Conservation (phyloP, 2,329 filamentous ascomycete species). For the Botrytis medusae region DNA sequence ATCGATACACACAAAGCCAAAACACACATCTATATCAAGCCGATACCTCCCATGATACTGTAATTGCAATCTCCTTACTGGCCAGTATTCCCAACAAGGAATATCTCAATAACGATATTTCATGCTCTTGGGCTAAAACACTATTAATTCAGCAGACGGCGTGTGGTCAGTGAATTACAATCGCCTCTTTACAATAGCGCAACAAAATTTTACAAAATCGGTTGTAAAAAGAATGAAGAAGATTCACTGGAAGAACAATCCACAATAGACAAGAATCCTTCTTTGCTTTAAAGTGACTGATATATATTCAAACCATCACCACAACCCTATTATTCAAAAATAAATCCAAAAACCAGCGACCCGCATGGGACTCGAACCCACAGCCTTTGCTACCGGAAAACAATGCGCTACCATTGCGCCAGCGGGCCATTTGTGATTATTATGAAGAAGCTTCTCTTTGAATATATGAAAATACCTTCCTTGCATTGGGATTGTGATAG, state of each 20-base stretch:
- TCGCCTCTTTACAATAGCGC: background rate
- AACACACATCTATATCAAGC: background rate
- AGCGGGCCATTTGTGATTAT: background rate
- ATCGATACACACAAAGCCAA: background rate
- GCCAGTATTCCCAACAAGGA: background rate
- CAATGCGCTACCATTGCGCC: slow-evolving; percentile 1
- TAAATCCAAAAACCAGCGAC: background rate
- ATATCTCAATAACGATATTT: background rate
- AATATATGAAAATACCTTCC: background rate
- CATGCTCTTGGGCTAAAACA: background rate
- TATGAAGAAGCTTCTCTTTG: accelerated
- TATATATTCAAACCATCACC: background rate
- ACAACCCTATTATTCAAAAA: background rate
- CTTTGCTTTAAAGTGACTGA: background rate
- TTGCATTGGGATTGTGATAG: background rate
- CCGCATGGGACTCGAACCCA: background rate
- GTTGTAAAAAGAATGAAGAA: background rate
- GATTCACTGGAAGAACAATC: background rate
- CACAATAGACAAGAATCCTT: background rate
- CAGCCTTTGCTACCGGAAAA: slow-evolving; percentile 1
- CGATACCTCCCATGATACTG: background rate
- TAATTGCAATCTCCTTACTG: background rate
- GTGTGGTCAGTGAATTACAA: accelerated
- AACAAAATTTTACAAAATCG: background rate
- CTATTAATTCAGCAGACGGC: background rate